These are phyloP conservation scores for Colletotrichum salicis DNA, from an alignment of 2,329 filamentous ascomycete genomes.

Conservation along the genomic window DNA sequence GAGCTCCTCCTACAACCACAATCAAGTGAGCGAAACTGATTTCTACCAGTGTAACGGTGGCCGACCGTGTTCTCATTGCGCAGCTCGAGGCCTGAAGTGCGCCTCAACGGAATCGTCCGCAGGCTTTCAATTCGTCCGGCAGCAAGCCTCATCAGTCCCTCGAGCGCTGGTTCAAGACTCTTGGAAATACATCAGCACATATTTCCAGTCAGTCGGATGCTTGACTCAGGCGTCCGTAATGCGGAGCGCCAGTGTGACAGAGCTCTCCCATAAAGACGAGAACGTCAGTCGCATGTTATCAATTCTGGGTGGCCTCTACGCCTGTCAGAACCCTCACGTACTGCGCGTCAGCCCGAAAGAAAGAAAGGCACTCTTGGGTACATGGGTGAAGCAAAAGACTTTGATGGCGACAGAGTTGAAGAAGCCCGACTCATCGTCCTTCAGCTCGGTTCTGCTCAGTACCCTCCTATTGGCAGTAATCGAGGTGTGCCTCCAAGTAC, in stretches of 20 bases:
- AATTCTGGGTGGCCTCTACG: slow-evolving; percentile 17
- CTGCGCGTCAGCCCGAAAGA: not conserved
- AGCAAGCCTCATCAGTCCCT: not conserved
- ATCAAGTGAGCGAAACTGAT: not conserved
- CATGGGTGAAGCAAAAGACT: not conserved
- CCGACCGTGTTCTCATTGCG: slow-evolving; percentile 12
- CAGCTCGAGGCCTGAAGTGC: slow-evolving; percentile 4
- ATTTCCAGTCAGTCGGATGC: not conserved
- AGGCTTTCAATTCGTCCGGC: slow-evolving; percentile 5
- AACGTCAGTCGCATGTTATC: slow-evolving; percentile 14
- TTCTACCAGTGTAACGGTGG: slow-evolving; percentile 2
- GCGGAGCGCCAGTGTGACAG: not conserved
- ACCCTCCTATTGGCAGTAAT: slow-evolving; percentile 4
- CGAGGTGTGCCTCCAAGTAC: not conserved
- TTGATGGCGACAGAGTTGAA: not conserved
- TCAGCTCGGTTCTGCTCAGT: not conserved
- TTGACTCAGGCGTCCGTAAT: slow-evolving; percentile 4
- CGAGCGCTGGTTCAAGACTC: not conserved
- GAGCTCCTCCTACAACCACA: too few species aligned
- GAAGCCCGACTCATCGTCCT: not conserved
- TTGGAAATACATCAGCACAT: slow-evolving; percentile 20
- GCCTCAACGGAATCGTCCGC: not conserved
- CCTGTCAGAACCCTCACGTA: slow-evolving; percentile 6
- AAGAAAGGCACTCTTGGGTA: not conserved
- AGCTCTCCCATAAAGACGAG: slow-evolving; percentile 7